These are phyloP conservation scores for Ichthyophthirius multifiliis DNA, from an alignment of 169 alveolate species.

Conservation along the genomic window DNA sequence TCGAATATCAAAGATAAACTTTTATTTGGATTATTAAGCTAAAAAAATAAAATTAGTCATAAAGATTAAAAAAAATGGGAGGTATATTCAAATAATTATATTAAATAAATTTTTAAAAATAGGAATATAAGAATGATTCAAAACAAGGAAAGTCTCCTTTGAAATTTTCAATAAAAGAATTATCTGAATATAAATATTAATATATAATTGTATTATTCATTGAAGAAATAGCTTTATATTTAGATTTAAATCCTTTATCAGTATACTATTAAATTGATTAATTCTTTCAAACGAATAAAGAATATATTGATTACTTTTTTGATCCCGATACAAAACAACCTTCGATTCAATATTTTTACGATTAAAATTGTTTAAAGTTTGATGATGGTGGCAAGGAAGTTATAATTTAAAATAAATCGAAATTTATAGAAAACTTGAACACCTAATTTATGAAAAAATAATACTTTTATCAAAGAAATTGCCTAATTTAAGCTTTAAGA, in stretches of 20 bases:
- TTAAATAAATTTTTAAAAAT: neutral
- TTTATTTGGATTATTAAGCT: neutral
- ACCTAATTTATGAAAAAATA: neutral
- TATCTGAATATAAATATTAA: neutral
- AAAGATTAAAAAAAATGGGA: neutral
- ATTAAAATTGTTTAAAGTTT: neutral
- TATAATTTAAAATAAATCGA: neutral
- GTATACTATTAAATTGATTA: neutral
- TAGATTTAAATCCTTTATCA: neutral
- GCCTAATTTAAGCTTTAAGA: neutral
- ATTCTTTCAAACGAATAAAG: neutral
- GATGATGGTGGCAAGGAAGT: neutral
- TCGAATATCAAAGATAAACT: too few species aligned
- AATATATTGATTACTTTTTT: neutral
- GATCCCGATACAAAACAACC: neutral
- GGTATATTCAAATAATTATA: neutral
- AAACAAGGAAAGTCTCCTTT: constrained; percentile 7
- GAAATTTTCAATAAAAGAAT: neutral
- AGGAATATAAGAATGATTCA: neutral
- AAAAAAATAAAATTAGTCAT: too few species aligned
- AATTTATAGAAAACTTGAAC: neutral
- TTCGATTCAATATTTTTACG: neutral
- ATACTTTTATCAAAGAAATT: neutral
- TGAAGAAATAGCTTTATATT: neutral
- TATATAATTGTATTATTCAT: neutral